Conservation (phyloP, 139 green algal genomes). For the Asterochloris sp. region DNA sequence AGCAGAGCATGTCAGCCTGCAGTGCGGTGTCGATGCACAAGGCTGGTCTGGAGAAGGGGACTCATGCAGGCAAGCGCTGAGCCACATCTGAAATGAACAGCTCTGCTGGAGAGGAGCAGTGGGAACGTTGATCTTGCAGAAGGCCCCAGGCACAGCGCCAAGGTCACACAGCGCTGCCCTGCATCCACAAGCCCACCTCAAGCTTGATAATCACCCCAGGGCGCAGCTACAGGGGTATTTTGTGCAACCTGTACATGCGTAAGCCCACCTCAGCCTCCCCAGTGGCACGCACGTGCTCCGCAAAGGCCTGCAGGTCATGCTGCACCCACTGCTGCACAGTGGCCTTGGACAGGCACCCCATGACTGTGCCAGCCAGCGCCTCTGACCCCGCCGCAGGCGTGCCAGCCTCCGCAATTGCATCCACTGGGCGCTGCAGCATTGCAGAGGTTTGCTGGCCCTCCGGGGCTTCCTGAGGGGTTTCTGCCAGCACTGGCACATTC, state of each 20-base stretch:
- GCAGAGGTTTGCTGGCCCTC: neutral
- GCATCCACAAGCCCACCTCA: too few relatives aligned
- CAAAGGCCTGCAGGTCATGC: conserved; percentile 3
- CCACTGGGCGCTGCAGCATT: neutral
- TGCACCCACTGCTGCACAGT: conserved; percentile 2
- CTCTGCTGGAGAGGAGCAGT: neutral
- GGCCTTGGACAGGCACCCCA: neutral
- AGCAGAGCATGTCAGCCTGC: neutral
- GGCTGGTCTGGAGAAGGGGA: neutral
- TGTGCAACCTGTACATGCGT: neutral
- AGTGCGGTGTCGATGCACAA: neutral
- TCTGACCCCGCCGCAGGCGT: neutral
- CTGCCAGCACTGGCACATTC: neutral
- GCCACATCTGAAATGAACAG: neutral
- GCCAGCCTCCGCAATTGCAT: neutral
- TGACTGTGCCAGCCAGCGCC: neutral
- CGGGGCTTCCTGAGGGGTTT: neutral
- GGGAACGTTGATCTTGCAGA: neutral
- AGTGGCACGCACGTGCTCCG: neutral
- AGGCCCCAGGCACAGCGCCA: too few relatives aligned
- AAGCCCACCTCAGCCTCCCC: neutral
- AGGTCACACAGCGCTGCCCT: too few relatives aligned
- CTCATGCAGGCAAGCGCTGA: neutral
- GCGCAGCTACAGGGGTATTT: too few relatives aligned
- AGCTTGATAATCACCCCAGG: too few relatives aligned